Evolutionary conservation across 2,329 filamentous ascomycete genomes (phyloP).

Genomic region (Cyclaneusma minus): DNA sequence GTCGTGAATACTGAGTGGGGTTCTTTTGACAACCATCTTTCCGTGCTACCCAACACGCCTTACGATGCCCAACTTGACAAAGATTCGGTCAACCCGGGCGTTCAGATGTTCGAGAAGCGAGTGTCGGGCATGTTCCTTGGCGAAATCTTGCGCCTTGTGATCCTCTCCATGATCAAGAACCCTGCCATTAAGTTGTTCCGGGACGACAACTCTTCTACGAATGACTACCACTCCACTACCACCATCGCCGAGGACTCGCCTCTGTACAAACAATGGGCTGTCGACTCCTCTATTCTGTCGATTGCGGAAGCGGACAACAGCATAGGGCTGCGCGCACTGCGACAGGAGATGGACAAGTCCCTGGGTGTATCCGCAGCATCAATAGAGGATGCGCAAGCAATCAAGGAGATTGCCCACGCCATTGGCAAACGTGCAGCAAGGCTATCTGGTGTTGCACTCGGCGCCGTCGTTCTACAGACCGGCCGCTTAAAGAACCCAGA

Average conservation of each 20-base stretch:
- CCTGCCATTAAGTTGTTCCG: constrained; percentile 56
- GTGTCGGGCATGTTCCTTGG: constrained; percentile 97
- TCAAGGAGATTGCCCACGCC: constrained; percentile 69
- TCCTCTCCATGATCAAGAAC: constrained; percentile 58
- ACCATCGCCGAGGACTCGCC: constrained; percentile 47
- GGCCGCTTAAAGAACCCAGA: constrained; percentile 45
- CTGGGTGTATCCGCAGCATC: constrained; percentile 64
- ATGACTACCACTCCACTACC: constrained; percentile 56
- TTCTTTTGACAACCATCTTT: constrained; percentile 88
- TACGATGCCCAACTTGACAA: constrained; percentile 71
- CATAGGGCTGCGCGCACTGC: constrained; percentile 53
- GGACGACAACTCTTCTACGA: constrained; percentile 56
- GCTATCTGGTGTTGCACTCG: constrained; percentile 76
- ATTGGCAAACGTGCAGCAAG: constrained; percentile 81
- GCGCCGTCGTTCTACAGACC: constrained; percentile 67
- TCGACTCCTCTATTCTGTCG: constrained; percentile 84
- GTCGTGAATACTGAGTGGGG: constrained; percentile 98
- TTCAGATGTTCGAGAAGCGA: constrained; percentile 98
- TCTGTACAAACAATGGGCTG: constrained; percentile 69
- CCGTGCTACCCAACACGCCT: constrained; percentile 68
- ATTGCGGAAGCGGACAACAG: constrained; percentile 71
- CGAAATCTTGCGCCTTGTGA: constrained; percentile 70
- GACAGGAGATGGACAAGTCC: constrained; percentile 62
- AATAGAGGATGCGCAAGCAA: constrained; percentile 72
- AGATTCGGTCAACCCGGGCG: constrained; percentile 75